Percentiles rank a stretch among this genome's conserved stretches.
These are phyloP conservation scores for Pterocarpus santalinus DNA, from an alignment of 306 rosid species.

Conservation along the genomic window DNA sequence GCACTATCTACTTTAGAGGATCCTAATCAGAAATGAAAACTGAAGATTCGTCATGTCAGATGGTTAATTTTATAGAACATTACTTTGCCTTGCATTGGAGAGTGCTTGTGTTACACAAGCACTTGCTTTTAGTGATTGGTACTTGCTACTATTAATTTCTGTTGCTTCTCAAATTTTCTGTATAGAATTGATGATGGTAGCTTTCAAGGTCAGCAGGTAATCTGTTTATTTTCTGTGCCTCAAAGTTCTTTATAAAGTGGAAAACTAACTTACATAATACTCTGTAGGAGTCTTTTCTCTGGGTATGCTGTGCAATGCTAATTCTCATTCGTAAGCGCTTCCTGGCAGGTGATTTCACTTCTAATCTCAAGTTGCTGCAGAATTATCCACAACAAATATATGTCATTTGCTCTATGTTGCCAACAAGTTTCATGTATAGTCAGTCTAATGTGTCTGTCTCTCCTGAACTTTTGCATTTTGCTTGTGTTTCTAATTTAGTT, in stretches of 20 bases:
- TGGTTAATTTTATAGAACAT: slow-evolving; percentile 8
- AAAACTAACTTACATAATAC: slow-evolving; percentile 19
- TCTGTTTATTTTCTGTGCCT: slow-evolving; percentile 11
- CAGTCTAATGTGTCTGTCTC: slow-evolving; percentile 53
- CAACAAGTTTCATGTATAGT: slow-evolving; percentile 86
- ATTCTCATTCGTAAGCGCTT: slow-evolving; percentile 88
- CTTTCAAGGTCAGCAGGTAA: slow-evolving; percentile 9
- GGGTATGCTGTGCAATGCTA: slow-evolving; percentile 98
- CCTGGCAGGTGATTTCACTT: slow-evolving; percentile 97
- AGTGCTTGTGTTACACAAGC: background rate
- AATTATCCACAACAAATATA: slow-evolving; percentile 85
- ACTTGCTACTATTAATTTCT: slow-evolving; percentile 12
- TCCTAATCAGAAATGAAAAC: slow-evolving; percentile 8
- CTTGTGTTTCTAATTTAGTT: slow-evolving; percentile 31
- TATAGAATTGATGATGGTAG: slow-evolving; percentile 24
- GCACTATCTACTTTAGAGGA: slow-evolving; percentile 8
- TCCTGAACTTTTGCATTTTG: slow-evolving; percentile 29
- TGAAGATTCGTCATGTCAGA: slow-evolving; percentile 22
- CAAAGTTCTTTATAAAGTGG: background rate
- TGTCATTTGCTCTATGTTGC: slow-evolving; percentile 98
- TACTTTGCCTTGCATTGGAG: background rate
- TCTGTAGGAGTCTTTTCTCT: slow-evolving; percentile 87
- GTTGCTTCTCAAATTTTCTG: slow-evolving; percentile 27
- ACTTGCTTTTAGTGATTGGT: background rate
- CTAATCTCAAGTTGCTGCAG: slow-evolving; percentile 95